These are phyloP conservation scores for Lithohypha guttulata DNA, from an alignment of 2,329 filamentous ascomycete genomes.

Conservation along the genomic window DNA sequence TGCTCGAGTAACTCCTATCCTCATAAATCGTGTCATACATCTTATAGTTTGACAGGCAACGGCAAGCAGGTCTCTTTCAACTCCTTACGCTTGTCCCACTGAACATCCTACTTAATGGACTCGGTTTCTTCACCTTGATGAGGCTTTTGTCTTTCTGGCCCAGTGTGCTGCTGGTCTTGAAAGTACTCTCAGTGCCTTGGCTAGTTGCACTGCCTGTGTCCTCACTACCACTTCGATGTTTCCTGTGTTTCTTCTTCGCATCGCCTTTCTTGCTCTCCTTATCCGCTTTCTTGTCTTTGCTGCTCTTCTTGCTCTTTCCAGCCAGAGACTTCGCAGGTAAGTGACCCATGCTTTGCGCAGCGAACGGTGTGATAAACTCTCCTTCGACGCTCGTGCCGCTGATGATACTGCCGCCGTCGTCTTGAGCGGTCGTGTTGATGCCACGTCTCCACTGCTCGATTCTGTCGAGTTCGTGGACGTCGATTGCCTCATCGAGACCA, in stretches of 20 bases:
- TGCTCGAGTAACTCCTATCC: no score
- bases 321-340: constrained; percentile 18
- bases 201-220: constrained; percentile 15
- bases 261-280: constrained; percentile 23
- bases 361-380: constrained; percentile 53
- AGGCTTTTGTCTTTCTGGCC: constrained; percentile 16
- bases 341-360: constrained; percentile 38
- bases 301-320: constrained; percentile 17
- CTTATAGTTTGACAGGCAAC: no score
- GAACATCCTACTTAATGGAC: constrained; percentile 23
- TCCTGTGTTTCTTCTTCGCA: constrained; percentile 23
- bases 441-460: constrained; percentile 55
- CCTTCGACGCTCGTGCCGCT: constrained; percentile 51
- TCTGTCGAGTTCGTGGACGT: constrained; percentile 37
- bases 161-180: constrained; percentile 7
- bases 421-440: constrained; percentile 46
- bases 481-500: constrained; percentile 46
- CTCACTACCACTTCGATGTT: constrained; percentile 14
- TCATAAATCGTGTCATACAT: no score
- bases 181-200: constrained; percentile 11
- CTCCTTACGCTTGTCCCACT: constrained; percentile 13
- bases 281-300: constrained; percentile 15
- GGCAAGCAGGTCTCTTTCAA: no score
- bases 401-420: constrained; percentile 27
- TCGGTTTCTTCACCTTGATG: constrained; percentile 29